Conservation (phyloP, 805 yeast genomes). For the Schwanniomyces pseudopolymorphus region DNA sequence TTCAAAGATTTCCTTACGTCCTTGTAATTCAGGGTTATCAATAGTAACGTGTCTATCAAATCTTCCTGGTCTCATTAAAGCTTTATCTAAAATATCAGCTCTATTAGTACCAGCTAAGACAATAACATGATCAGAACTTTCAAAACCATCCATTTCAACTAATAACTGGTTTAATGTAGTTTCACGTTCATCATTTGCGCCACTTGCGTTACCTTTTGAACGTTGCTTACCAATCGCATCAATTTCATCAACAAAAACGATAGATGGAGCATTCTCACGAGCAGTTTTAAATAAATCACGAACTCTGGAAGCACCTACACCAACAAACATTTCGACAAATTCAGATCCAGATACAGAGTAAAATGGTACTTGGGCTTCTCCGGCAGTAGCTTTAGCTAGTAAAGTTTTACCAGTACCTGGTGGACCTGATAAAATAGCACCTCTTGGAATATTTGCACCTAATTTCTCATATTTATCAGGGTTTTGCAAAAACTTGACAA, state of each 20-base stretch:
- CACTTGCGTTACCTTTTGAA: constrained; percentile 69
- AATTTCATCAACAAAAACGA: constrained; percentile 96
- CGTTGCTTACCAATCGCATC: constrained; percentile 98
- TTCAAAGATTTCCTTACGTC: constrained; percentile 86
- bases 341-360: constrained; percentile 96
- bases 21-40: constrained; percentile 93
- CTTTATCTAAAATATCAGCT: constrained; percentile 89
- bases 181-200: constrained; percentile 96
- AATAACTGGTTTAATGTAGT: constrained; percentile 91
- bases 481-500: constrained; percentile 87
- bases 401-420: constrained; percentile 99
- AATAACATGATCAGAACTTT: constrained; percentile 86
- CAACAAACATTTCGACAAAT: constrained; percentile 98
- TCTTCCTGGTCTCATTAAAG: constrained; percentile 95
- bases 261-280: constrained; percentile 90
- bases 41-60: constrained; percentile 91
- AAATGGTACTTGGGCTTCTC: constrained; percentile 98
- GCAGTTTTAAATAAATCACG: constrained; percentile 94
- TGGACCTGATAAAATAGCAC: constrained; percentile 96
- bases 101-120: constrained; percentile 98
- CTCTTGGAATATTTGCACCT: constrained; percentile 98
- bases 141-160: constrained; percentile 99
- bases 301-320: constrained; percentile 98
- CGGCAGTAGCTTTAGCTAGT: constrained; percentile 97
- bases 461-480: constrained; percentile 87